A percentile compares a stretch with the other conserved stretches of the same genome.
Conservation (phyloP, 78 protist species). For the Cavenderia fasciculata region DNA sequence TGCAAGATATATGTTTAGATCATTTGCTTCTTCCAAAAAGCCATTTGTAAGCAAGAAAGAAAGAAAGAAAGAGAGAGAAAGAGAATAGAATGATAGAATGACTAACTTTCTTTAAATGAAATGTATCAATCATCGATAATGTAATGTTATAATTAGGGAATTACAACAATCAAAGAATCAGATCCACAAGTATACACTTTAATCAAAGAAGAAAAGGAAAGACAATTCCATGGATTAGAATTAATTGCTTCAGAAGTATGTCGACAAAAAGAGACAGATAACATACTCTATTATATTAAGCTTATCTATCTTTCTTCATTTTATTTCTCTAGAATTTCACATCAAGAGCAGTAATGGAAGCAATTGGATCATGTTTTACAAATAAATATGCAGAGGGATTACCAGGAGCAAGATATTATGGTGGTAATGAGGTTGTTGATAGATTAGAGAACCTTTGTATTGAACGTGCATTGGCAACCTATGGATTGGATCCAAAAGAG, state of each 20-base stretch:
- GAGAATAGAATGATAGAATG: no score
- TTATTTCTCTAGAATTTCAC: conserved; percentile 94
- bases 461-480: conserved; percentile 96
- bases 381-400: conserved; percentile 99
- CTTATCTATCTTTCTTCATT: background rate
- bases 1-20: no score
- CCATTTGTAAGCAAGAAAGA: no score
- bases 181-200: conserved; percentile 95
- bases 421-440: conserved; percentile 98
- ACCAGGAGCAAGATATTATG: conserved; percentile 97
- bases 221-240: conserved; percentile 97
- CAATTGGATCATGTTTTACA: conserved; percentile 97
- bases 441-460: conserved; percentile 93
- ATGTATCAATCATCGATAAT: no score
- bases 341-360: conserved; percentile 98
- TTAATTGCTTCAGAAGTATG: conserved; percentile 97
- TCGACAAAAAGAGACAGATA: background rate
- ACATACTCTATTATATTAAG: background rate
- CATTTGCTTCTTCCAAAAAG: no score
- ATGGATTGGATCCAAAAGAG: conserved; percentile 87
- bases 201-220: conserved; percentile 94
- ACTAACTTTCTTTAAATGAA: no score
- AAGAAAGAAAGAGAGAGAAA: no score
- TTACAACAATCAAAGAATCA: conserved; percentile 63
- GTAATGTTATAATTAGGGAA: conserved; percentile 17